phyloP scores from a whole-genome alignment of 148 eudicot genomes.

The Drosera capensis region DNA sequence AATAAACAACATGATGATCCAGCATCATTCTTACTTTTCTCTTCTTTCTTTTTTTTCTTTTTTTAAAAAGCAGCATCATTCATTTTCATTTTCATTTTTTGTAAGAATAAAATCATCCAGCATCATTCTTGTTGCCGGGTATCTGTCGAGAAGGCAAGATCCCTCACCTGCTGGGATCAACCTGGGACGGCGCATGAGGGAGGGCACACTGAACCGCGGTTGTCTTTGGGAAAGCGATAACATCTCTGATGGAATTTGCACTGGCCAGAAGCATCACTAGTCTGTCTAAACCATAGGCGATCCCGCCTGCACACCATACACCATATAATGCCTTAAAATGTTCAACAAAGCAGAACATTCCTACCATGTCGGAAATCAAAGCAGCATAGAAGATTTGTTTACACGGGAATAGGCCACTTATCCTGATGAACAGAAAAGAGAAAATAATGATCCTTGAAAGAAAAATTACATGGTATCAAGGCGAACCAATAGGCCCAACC shows the following conservation, averaged over 20 bases:
- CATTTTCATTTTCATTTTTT: too few species aligned
- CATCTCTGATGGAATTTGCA: slow-evolving; percentile 76
- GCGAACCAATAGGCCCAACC: too few species aligned
- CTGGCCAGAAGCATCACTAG: slow-evolving; percentile 83
- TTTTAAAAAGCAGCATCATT: too few species aligned
- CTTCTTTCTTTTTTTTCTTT: too few species aligned
- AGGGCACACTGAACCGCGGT: slow-evolving; percentile 86
- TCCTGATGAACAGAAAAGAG: too few species aligned
- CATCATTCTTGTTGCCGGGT: neutral
- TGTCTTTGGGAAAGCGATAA: slow-evolving; percentile 93
- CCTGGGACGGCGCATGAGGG: slow-evolving; percentile 78
- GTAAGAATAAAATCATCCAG: too few species aligned
- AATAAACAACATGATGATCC: too few species aligned
- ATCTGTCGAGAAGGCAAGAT: slow-evolving; percentile 19
- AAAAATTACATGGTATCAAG: too few species aligned
- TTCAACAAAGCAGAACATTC: neutral
- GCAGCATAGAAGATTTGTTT: too few species aligned
- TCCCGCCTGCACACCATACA: slow-evolving; percentile 82
- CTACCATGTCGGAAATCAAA: neutral
- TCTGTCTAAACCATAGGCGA: slow-evolving; percentile 87
- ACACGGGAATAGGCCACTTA: too few species aligned
- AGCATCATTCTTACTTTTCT: too few species aligned
- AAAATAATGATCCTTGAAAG: too few species aligned
- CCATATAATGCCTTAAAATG: neutral
- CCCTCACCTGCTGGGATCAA: slow-evolving; percentile 71